These are phyloP conservation scores for Suillus plorans DNA, from an alignment of 768 basidiomycete species.

Conservation along the genomic window DNA sequence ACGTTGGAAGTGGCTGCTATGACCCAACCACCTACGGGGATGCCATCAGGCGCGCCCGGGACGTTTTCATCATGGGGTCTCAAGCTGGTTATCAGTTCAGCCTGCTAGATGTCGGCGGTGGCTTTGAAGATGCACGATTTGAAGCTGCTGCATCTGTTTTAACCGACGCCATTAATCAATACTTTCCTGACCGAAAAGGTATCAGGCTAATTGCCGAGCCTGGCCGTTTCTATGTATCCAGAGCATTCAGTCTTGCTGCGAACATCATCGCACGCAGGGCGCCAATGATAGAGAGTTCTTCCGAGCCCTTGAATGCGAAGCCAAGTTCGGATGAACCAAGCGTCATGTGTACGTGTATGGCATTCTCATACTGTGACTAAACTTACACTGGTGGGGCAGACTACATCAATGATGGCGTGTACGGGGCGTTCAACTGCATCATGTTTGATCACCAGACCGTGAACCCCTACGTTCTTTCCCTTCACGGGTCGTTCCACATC, in stretches of 20 bases:
- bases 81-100: conserved; percentile 79
- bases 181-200: conserved; percentile 73
- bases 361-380: conserved; percentile 14
- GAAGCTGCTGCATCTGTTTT: conserved; percentile 75
- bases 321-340: conserved; percentile 40
- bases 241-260: conserved; percentile 88
- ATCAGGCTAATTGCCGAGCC: conserved; percentile 93
- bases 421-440: conserved; percentile 96
- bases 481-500: conserved; percentile 59
- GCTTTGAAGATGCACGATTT: conserved; percentile 89
- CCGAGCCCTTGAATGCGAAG: conserved; percentile 22
- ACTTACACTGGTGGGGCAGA: conserved; percentile 46
- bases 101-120: conserved; percentile 92
- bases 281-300: conserved; percentile 39
- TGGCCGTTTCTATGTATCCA: conserved; percentile 90
- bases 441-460: conserved; percentile 95
- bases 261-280: conserved; percentile 91
- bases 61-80: conserved; percentile 85
- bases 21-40: conserved; percentile 89
- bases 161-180: conserved; percentile 63
- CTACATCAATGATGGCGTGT: conserved; percentile 99
- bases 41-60: conserved; percentile 79
- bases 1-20: conserved; percentile 96
- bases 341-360: conserved; percentile 83
- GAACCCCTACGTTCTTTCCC: conserved; percentile 78